Evolutionary conservation across 345 rosid genomes (phyloP).

Genomic region (Cardamine occulta): DNA sequence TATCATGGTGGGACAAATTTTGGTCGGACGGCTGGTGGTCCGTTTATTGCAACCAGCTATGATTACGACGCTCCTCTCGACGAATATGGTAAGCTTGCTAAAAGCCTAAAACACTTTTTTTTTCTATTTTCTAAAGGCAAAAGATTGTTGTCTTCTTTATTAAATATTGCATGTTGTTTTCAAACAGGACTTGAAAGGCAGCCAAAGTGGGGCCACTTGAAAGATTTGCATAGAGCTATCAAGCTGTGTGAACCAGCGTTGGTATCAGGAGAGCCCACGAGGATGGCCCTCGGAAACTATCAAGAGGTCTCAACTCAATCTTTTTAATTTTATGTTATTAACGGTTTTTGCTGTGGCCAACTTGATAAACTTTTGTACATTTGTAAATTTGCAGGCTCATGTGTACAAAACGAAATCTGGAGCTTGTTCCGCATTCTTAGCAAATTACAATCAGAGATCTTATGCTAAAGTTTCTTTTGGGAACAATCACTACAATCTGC

Average conservation of each 20-base stretch:
- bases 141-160: constrained; percentile 16
- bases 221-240: constrained; percentile 94
- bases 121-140: not conserved
- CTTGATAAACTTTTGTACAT: not conserved
- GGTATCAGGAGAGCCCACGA: constrained; percentile 66
- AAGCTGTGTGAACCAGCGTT: constrained; percentile 91
- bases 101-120: not conserved
- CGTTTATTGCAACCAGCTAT: constrained; percentile 98
- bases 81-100: constrained; percentile 76
- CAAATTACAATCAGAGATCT: constrained; percentile 72
- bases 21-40: constrained; percentile 99
- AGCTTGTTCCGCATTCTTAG: constrained; percentile 93
- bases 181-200: constrained; percentile 79
- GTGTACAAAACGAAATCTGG: constrained; percentile 78
- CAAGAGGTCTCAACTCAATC: constrained; percentile 65
- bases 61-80: constrained; percentile 98
- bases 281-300: constrained; percentile 75
- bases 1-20: constrained; percentile 99
- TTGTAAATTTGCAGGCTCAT: constrained; percentile 65
- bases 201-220: constrained; percentile 99
- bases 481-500: constrained; percentile 81
- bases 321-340: constrained; percentile 2
- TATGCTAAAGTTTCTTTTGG: constrained; percentile 76
- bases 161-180: constrained; percentile 13
- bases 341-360: constrained; percentile 13